Base-by-base conservation (phyloP, 2,329 filamentous ascomycete genomes). In the Cryphonectria japonica region DNA sequence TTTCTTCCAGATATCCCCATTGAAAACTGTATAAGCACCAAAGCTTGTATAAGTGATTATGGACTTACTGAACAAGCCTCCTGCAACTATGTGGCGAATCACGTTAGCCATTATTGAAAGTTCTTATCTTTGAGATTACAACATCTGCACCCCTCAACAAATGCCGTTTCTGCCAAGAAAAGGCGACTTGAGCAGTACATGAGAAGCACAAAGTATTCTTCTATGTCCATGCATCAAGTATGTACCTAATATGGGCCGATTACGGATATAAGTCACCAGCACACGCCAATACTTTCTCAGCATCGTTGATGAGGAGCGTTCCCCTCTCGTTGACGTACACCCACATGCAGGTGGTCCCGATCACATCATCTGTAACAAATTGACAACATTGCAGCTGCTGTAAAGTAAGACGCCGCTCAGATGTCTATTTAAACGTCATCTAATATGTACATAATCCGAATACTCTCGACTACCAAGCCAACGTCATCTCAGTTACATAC, bases 361-460 rank as follows among this genome's bases (percentile, higher is more conserved):
- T 54, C 64, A 62, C 66, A 68, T 43, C 66, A 68, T 68, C 37
- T 61, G 66, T 62, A 57, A 57, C 41, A 57, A 62, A 61, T 62
- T 68, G 66, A 62, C 66, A 68, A 68, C 66, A 68, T 68, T 39
- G 26, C 7, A 11, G 13, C n/a, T 22, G 13, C 37, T 29, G 32
- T 14, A 54, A 14, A 43, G n/a, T 34, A 61, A 61, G 16, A 26
- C 13, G 43, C 19, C 41, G 19, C 26, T 7, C 16, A 11, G 14
- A 22, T 32, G 46, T 22, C 64, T 39, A 41, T 39, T 22, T 39
- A 26, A 52, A 32, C 34, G 8, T 19, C 22, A 52, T 13, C 29
- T 32, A 16, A 43, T 29, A 19, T 7, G 3, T 9, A 32, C 13
- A 32, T 50, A n/a, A 50, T 50, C 13, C 41, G 4, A 16, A 8